Evolutionary conservation across 371 early-diverging fungal species (phyloP), one percentile per base, ranked within the genome.

Genomic region (Coemansia sp.): DNA sequence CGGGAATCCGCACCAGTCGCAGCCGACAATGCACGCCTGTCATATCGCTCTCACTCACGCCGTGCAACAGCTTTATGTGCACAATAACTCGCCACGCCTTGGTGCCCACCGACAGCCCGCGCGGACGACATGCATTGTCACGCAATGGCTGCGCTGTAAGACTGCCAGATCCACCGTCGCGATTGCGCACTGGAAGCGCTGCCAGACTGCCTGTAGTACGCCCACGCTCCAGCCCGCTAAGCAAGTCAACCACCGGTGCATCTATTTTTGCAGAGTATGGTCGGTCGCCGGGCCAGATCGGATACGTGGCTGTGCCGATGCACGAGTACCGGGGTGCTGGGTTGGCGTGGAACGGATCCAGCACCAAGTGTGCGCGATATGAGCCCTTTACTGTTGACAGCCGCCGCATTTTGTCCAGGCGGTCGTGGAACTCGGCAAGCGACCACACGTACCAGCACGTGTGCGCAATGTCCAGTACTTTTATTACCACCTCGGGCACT

Each of bases 1-100:
- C 67, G 3, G 54, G 67, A 0, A 69, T 28, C 3, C 78, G 77
- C n/a, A 50, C 56, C 40, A 68, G 18, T 3, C 88, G 85, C 78
- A 92, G 89, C 57, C 93, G 93, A 33, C 89, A 87, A 71, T 95
- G 95, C 11, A 93, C 88, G 56, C 89, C 85, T 16, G 90, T 89
- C 68, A 84, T 89, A 57, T 90, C 87, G 9, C 74, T 63, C 79
- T 93, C 94, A 33, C 71, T 80, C 1, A 95, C 68, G 1, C 93
- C 93, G 9, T 80, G 84, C 5, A 93, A 67, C 20, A 89, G 86
- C 16, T 88, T 60, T 6, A 95, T 64, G 6, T 85, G 84, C 8
- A 93, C 83, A 62, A 93, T 93, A 68, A 95, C 90, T 20, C 87
- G 65, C 14, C 93, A 69, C 25, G 84, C 83, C 25, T 85, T 84